Evolutionary conservation across 176 grass and related monocot genomes (phyloP).

Genomic region (Avena insularis): DNA sequence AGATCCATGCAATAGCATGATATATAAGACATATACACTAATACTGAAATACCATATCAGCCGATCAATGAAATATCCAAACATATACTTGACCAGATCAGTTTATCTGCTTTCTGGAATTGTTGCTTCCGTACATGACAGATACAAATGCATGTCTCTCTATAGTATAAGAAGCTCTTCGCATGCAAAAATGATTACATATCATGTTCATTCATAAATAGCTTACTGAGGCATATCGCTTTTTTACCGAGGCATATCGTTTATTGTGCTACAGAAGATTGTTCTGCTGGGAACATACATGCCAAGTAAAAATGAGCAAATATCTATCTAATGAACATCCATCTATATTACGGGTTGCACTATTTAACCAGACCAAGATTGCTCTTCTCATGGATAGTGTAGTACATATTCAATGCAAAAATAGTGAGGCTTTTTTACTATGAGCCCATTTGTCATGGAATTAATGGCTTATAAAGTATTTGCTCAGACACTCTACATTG

Average conservation of each 20-base stretch:
- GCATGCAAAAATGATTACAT: neutral
- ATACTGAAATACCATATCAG: neutral
- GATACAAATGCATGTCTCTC: neutral
- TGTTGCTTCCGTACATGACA: slow-evolving; percentile 25
- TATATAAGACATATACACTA: neutral
- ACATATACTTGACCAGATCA: neutral
- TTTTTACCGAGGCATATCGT: too few relatives aligned
- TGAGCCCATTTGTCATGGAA: slow-evolving; percentile 17
- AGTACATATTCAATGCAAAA: slow-evolving; percentile 69
- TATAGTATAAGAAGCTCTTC: slow-evolving; percentile 13
- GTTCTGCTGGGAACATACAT: neutral
- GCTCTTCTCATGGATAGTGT: slow-evolving; percentile 82
- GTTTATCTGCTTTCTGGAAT: neutral
- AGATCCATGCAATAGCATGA: neutral
- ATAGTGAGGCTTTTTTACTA: slow-evolving; percentile 64
- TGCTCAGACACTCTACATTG: slow-evolving; percentile 26
- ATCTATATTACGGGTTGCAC: slow-evolving; percentile 68
- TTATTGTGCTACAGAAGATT: neutral
- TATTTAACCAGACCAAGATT: slow-evolving; percentile 95
- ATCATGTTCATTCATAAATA: slow-evolving; percentile 22
- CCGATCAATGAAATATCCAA: neutral
- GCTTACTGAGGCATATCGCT: neutral
- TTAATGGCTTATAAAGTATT: neutral
- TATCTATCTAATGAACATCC: slow-evolving; percentile 22
- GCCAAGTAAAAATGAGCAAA: neutral